phyloP scores from a whole-genome alignment of 176 grass and related monocot genomes.

The Saccharum spontaneum region DNA sequence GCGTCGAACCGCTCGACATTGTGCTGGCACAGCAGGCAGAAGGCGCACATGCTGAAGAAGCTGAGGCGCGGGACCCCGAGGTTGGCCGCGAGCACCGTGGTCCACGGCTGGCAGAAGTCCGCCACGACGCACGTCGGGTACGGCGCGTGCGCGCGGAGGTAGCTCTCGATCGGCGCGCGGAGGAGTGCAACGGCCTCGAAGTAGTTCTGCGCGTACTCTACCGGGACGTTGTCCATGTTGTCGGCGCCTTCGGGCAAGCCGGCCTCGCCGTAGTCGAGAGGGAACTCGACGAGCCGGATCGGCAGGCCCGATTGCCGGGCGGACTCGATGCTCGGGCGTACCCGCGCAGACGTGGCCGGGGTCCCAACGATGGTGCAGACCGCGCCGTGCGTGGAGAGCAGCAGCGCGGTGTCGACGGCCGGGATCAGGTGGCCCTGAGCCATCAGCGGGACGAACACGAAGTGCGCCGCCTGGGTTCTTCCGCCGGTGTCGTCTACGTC shows the following conservation, averaged over 20 bases:
- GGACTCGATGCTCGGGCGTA: slow-evolving; percentile 17
- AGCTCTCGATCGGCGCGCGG: slow-evolving; percentile 20
- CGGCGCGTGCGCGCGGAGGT: slow-evolving; percentile 38
- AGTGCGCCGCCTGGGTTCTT: slow-evolving; percentile 30
- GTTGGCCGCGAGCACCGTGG: slow-evolving; percentile 36
- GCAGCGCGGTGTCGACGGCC: slow-evolving; percentile 47
- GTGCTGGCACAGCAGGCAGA: slow-evolving; percentile 46
- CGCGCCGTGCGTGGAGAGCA: slow-evolving; percentile 46
- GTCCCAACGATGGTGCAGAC: slow-evolving; percentile 38
- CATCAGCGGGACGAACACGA: slow-evolving; percentile 55
- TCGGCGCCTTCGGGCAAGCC: slow-evolving; percentile 34
- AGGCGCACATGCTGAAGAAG: slow-evolving; percentile 61
- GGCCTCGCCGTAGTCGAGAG: slow-evolving; percentile 15
- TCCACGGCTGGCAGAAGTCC: slow-evolving; percentile 65
- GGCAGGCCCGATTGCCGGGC: neutral
- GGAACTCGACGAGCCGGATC: slow-evolving; percentile 37
- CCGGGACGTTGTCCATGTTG: slow-evolving; percentile 10
- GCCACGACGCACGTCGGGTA: slow-evolving; percentile 49
- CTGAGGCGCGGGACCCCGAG: slow-evolving; percentile 45
- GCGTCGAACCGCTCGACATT: slow-evolving; percentile 41
- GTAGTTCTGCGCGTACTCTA: neutral
- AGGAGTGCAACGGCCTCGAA: slow-evolving; percentile 20
- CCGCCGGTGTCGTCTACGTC: neutral
- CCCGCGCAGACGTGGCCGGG: slow-evolving; percentile 14
- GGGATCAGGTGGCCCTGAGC: slow-evolving; percentile 64